Base-by-base conservation (phyloP, 768 basidiomycete species). In the Boletus pseudopeckii region DNA sequence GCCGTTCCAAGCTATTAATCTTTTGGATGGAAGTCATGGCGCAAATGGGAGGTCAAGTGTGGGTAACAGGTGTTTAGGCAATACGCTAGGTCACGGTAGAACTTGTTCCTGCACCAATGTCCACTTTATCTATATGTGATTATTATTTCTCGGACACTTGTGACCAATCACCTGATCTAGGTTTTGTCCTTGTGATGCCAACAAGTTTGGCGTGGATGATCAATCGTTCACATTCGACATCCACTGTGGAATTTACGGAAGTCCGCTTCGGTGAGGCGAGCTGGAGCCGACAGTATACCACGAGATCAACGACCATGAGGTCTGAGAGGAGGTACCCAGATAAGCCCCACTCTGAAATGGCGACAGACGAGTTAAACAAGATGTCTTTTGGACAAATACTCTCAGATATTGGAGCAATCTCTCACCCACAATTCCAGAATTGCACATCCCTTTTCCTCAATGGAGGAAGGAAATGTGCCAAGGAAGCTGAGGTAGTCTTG, bases 21-120 rank as follows among this genome's bases (percentile, higher is more conserved):
- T 78, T 80, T 69, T 84, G 76, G 52, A 84, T 66, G 32, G 74
- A 74, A 68, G 79, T 77, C 70, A 71, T 76, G 65, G 64, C 40
- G 38, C 30, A 33, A 20, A 36, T 44, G 47, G 17, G 43, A 13
- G 7, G 39, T 51, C 28, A 24, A 34, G 20, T 20, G 40, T 53
- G 32, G 50, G 36, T 26, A 34, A 49, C 8, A n/a, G 11, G 9
- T 43, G 8, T 22, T 48, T 9, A 18, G 8, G 49, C 30, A 15
- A 48, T 34, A 36, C 22, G 10, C 5, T 24, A 28, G 26, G 24
- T 26, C 24, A 26, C 24, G 24, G 24, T 33, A 33, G 33, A 48
- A 44, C 11, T 38, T 22, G n/a, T 32, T n/a, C 32, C 18, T 41
- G 5, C n/a, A 38, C 11, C 30, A 28, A 28, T 8, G 13, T 24